Percentiles rank a stretch among this genome's conserved stretches.
Conservation (phyloP, 2,329 filamentous ascomycete genomes). For the Thermothelomyces thermophilus region DNA sequence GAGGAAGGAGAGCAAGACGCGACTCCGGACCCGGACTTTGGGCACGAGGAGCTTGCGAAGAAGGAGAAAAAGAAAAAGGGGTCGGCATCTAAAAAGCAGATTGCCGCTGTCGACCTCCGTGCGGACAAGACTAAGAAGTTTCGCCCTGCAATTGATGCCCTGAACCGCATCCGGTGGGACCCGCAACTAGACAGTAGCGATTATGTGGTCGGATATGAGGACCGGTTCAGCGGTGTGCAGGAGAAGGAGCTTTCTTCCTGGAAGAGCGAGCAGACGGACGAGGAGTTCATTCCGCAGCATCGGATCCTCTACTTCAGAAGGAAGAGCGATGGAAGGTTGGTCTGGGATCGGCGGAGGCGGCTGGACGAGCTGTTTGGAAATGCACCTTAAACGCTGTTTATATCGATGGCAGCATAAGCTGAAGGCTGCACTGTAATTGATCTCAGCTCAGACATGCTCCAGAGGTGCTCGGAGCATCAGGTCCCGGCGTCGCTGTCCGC, state of each 20-base stretch:
- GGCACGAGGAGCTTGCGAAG: not conserved
- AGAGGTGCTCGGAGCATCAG: conserved; percentile 3
- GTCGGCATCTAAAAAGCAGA: conserved; percentile 3
- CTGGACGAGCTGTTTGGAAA: conserved; percentile 52
- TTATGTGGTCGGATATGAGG: conserved; percentile 55
- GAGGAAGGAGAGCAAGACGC: conserved; percentile 28
- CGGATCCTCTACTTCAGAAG: conserved; percentile 56
- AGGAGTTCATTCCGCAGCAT: conserved; percentile 62
- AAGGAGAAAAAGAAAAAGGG: conserved; percentile 19
- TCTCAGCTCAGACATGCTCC: not conserved
- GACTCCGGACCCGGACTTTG: conserved; percentile 13
- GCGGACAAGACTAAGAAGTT: conserved; percentile 43
- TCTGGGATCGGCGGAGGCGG: conserved; percentile 52
- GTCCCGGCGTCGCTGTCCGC: not conserved
- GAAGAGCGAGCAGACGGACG: conserved; percentile 56
- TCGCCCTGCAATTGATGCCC: conserved; percentile 50
- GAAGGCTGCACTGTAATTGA: not conserved
- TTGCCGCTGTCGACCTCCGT: conserved; percentile 23
- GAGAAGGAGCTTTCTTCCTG: conserved; percentile 50
- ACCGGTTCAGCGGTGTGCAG: conserved; percentile 49
- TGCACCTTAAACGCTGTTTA: conserved; percentile 22
- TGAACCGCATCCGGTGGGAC: conserved; percentile 56
- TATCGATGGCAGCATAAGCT: not conserved
- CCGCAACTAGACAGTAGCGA: conserved; percentile 44
- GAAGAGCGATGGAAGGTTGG: conserved; percentile 41